Base-by-base conservation (phyloP, 2,329 filamentous ascomycete genomes). In the Hypoxylon sp. region DNA sequence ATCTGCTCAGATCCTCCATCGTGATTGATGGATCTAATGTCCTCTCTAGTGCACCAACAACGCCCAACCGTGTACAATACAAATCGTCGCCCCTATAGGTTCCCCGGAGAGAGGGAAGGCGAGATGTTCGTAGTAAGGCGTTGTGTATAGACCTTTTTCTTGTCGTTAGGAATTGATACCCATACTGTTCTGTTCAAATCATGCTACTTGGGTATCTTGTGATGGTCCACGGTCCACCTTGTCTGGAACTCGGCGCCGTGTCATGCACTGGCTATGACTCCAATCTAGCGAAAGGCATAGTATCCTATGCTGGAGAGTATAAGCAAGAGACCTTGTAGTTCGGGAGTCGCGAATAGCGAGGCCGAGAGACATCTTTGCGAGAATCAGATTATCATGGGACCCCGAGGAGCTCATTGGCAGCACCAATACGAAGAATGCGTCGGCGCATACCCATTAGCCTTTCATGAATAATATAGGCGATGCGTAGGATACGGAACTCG, bases 51-150 rank as follows among this genome's bases (percentile, higher is more conserved):
- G 60, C 42, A 51, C 44, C 2, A 32, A 46, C 19, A 62, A 57
- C 17, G 52, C 32, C 27, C 31, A 37, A 46, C 32, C 52, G 2
- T 62, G 60, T 35, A 62, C 60, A 11, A 62, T 62, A 32, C 52
- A 57, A 10, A 48, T 62, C 17, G 60, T 62, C n/a, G 60, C 54
- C 8, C 54, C 54, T 15, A 44, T 63, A 37, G 62, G 55, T 39
- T 44, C 32, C 13, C 55, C 55, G 15, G 62, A 65, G 19, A 13
- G 54, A 48, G 62, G 55, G 6, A 58, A 42, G 42, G 62, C 54
- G 48, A 59, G 48, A 17, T 65, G 62, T 44, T 56, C 39, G 24
- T 56, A 56, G 54, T 42, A 31, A 31, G 42, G 21, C 32, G 39
- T 44, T 35, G 29, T 44, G 27, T 24, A 47, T 24, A 13, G 11